Conservation (phyloP, 1,284 basidiomycete species). For the Ceratobasidium sp. region DNA sequence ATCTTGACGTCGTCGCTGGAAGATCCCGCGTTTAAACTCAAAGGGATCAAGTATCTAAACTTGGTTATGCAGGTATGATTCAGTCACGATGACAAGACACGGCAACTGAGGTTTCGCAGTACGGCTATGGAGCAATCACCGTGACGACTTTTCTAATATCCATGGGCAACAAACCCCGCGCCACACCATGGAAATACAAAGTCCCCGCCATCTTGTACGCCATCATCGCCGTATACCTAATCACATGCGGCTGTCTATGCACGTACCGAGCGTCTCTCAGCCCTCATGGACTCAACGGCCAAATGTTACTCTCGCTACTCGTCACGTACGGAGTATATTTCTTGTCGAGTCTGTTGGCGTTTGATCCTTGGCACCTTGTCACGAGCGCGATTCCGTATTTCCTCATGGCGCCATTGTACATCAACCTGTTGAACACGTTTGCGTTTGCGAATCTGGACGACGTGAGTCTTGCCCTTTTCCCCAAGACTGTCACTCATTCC, state of each 20-base stretch:
- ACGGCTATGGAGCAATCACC: constrained; percentile 81
- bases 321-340: constrained; percentile 88
- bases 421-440: constrained; percentile 86
- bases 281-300: constrained; percentile 60
- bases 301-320: constrained; percentile 82
- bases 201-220: constrained; percentile 78
- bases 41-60: constrained; percentile 78
- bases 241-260: constrained; percentile 79
- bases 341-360: constrained; percentile 78
- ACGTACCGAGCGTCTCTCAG: constrained; percentile 66
- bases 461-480: constrained; percentile 53
- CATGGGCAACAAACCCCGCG: constrained; percentile 91
- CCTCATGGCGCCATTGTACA: constrained; percentile 83
- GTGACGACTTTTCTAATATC: constrained; percentile 91
- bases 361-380: constrained; percentile 92
- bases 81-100: constrained; percentile 31
- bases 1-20: constrained; percentile 90
- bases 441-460: constrained; percentile 84
- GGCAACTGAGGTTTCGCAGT: constrained; percentile 57
- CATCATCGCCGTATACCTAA: constrained; percentile 79
- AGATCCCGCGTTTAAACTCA: constrained; percentile 69
- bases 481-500: neutral
- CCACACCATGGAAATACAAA: constrained; percentile 85
- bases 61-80: constrained; percentile 69
- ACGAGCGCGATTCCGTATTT: constrained; percentile 91